Percentiles rank a stretch among this genome's conserved stretches.
phyloP scores from a whole-genome alignment of 2,329 filamentous ascomycete species.

The Botrytis tulipae region DNA sequence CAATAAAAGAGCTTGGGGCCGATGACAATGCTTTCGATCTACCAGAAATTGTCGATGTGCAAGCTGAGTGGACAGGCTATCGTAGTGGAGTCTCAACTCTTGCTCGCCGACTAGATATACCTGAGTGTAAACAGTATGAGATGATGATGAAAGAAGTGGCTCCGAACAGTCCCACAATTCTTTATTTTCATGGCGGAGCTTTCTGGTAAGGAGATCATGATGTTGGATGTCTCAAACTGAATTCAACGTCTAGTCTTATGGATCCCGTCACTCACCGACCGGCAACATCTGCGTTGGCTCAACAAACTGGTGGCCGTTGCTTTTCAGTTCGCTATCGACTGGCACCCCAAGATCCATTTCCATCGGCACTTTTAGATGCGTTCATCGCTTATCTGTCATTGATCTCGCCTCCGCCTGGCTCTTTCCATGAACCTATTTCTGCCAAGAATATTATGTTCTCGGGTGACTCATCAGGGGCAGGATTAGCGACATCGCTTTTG shows the following conservation, averaged over 20 bases:
- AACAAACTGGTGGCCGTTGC: constrained; percentile 63
- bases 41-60: constrained; percentile 56
- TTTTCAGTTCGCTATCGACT: constrained; percentile 69
- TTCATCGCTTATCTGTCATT: constrained; percentile 65
- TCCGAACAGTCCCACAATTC: constrained; percentile 56
- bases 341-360: constrained; percentile 72
- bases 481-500: constrained; percentile 63
- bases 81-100: constrained; percentile 52
- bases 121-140: constrained; percentile 63
- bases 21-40: constrained; percentile 40
- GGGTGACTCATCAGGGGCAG: constrained; percentile 73
- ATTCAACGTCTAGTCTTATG: constrained; percentile 55
- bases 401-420: constrained; percentile 66
- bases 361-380: constrained; percentile 69
- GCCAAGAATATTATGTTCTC: constrained; percentile 67
- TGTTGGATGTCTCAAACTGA: not conserved
- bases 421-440: constrained; percentile 63
- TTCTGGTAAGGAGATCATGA: constrained; percentile 36
- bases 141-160: constrained; percentile 66
- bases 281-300: constrained; percentile 59
- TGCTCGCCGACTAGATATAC: constrained; percentile 52
- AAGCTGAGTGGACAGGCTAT: constrained; percentile 77
- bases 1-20: constrained; percentile 54
- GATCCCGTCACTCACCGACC: constrained; percentile 67
- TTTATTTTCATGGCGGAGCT: constrained; percentile 77